Evolutionary conservation across 1,284 basidiomycete genomes (phyloP).

Genomic region (Sphagnurus paluster): DNA sequence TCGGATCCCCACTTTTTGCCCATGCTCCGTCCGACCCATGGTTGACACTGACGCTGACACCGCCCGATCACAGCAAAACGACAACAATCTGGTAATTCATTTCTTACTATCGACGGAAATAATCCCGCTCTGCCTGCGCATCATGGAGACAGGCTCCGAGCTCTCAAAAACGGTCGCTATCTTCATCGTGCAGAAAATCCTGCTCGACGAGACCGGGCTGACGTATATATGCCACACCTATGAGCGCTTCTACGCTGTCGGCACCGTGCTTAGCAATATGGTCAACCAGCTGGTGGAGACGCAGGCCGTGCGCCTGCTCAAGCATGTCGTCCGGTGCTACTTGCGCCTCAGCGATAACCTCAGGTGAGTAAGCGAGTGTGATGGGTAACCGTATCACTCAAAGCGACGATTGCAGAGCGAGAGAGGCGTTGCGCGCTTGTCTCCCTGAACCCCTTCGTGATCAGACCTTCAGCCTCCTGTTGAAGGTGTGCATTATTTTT

Average conservation of each 20-base stretch:
- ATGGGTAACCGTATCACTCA: conserved; percentile 4
- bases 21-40: background rate
- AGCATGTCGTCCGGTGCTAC: conserved; percentile 99
- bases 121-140: conserved; percentile 97
- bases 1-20: background rate
- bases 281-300: conserved; percentile 96
- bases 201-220: conserved; percentile 96
- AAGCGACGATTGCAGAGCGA: conserved; percentile 59
- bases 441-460: conserved; percentile 96
- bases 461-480: conserved; percentile 87
- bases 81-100: conserved; percentile 98
- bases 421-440: conserved; percentile 95
- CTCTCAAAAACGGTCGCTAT: conserved; percentile 99
- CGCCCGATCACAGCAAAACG: conserved; percentile 92
- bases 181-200: conserved; percentile 99
- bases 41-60: too few species aligned
- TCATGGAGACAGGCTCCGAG: conserved; percentile 99
- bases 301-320: conserved; percentile 94
- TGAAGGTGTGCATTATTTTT: conserved; percentile 73
- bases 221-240: conserved; percentile 99
- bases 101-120: conserved; percentile 99
- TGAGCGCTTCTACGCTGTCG: conserved; percentile 98
- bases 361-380: conserved; percentile 52
- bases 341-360: conserved; percentile 95
- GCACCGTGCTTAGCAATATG: conserved; percentile 98